Evolutionary conservation across 148 eudicot species (phyloP).

Genomic region (Polygonum maritimum): DNA sequence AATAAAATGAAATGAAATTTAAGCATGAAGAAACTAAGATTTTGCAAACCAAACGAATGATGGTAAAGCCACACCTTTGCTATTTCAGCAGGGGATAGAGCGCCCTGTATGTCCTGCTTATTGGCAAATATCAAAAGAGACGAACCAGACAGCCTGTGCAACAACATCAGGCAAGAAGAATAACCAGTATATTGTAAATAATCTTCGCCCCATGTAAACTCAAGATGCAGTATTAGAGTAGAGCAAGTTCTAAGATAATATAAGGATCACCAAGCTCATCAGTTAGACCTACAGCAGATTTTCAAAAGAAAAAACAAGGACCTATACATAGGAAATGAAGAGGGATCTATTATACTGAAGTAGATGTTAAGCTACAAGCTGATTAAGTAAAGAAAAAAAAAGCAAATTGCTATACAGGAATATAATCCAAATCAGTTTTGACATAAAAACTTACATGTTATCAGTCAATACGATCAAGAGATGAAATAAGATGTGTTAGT

Average conservation of each 20-base stretch:
- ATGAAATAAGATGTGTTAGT: not conserved
- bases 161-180: not conserved
- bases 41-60: not conserved
- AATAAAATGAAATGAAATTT: not conserved
- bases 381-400: not conserved
- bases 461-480: not conserved
- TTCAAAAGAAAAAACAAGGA: not conserved
- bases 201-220: not conserved
- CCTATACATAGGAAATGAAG: not conserved
- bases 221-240: not conserved
- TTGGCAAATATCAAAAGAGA: slow-evolving; percentile 85
- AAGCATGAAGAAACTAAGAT: not conserved
- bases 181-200: not conserved
- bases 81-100: slow-evolving; percentile 78
- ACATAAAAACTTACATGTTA: not conserved
- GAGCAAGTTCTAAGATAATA: not conserved
- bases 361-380: not conserved
- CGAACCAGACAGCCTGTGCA: slow-evolving; percentile 87
- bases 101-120: slow-evolving; percentile 95
- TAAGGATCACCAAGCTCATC: not conserved
- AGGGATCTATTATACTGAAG: no score
- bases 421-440: not conserved
- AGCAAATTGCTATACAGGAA: not conserved
- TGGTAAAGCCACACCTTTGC: slow-evolving; percentile 48
- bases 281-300: not conserved